Evolutionary conservation across 805 yeast genomes (phyloP).

Genomic region (Pichia heedii): DNA sequence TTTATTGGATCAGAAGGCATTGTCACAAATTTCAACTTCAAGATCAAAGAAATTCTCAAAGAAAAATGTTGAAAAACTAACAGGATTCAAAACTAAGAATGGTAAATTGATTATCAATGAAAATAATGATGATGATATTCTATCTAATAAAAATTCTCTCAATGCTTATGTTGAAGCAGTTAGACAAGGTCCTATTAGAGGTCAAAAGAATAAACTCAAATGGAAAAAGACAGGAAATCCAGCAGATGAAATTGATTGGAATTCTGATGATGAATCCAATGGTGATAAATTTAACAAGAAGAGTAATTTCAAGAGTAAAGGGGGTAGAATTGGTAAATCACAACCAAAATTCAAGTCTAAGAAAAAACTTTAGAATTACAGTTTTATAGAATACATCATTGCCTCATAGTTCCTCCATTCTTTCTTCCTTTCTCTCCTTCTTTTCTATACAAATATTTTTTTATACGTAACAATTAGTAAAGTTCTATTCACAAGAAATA

Average conservation of each 20-base stretch:
- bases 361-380: conserved; percentile 52
- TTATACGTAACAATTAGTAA: neutral
- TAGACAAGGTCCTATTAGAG: conserved; percentile 85
- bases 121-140: conserved; percentile 39
- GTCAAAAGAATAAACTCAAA: conserved; percentile 85
- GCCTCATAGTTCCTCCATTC: neutral
- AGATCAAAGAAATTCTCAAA: conserved; percentile 58
- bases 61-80: conserved; percentile 30
- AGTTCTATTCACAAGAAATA: neutral
- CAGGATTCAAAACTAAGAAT: conserved; percentile 42
- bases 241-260: conserved; percentile 33
- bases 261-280: conserved; percentile 21
- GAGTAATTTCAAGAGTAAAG: conserved; percentile 8
- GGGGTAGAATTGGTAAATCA: conserved; percentile 23
- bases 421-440: neutral
- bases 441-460: neutral
- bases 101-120: conserved; percentile 67
- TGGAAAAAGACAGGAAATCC: conserved; percentile 51
- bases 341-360: conserved; percentile 48
- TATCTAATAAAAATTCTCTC: conserved; percentile 46
- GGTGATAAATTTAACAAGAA: conserved; percentile 1
- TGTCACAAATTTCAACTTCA: conserved; percentile 83
- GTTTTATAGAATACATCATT: neutral
- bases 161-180: conserved; percentile 94
- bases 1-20: conserved; percentile 73